phyloP scores from a whole-genome alignment of 805 yeast genomes.

The Saccharomycopsis fermentans region DNA sequence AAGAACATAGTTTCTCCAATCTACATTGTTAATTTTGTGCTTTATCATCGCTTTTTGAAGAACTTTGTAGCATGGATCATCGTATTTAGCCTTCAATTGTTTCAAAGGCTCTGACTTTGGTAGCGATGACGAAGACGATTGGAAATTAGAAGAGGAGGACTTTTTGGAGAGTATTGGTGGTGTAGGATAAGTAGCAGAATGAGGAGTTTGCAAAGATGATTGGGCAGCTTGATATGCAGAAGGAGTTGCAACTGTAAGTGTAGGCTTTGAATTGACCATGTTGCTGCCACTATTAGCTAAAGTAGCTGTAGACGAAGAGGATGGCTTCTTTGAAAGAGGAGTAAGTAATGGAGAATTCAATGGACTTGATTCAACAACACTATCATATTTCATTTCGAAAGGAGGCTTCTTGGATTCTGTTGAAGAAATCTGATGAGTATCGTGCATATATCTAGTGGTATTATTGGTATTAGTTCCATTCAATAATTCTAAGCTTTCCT shows the following conservation, averaged over 20 bases:
- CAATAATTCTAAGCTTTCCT: neutral
- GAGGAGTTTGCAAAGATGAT: conserved; percentile 15
- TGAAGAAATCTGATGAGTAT: neutral
- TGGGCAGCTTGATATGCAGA: conserved; percentile 17
- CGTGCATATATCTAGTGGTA: neutral
- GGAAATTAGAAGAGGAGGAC: neutral
- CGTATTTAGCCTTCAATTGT: conserved; percentile 25
- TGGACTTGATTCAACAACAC: neutral
- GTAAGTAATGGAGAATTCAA: neutral
- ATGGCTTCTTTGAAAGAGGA: neutral
- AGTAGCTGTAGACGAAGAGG: neutral
- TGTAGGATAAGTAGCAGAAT: conserved; percentile 5
- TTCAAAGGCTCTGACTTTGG: conserved; percentile 21
- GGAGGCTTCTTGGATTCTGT: neutral
- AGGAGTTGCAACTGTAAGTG: conserved; percentile 1
- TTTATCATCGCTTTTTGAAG: conserved; percentile 82
- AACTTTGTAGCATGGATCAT: conserved; percentile 84
- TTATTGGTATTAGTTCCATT: neutral
- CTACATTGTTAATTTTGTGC: conserved; percentile 66
- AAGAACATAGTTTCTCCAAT: conserved; percentile 81
- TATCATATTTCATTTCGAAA: neutral
- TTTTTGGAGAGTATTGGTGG: neutral
- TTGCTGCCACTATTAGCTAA: neutral
- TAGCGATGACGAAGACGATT: conserved; percentile 4
- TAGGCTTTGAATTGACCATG: neutral